Evolutionary conservation across 805 yeast genomes (phyloP), one percentile per base, ranked within the genome.

Genomic region (Candida tammaniensis): DNA sequence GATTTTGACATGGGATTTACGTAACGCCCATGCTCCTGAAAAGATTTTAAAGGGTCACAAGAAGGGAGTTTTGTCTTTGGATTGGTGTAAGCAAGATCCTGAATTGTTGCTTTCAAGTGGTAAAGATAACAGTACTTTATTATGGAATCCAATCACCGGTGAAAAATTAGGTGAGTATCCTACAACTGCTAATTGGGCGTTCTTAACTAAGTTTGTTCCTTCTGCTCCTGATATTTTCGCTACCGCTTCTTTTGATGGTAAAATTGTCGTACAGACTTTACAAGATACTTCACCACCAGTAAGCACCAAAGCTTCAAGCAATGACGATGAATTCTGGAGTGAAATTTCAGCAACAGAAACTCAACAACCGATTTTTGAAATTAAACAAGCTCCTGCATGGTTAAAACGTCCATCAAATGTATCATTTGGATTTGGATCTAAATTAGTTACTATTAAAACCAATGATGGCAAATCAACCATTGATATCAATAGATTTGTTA

Each of bases 1-100:
- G 20, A 79, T 93, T 35, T 64, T 87, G 44, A 70, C 91, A 11
- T 93, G 98, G 98, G 97, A 93, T 65, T 72, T 93, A 54, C 78
- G 97, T 60, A 91, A 93, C 56, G 80, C 96, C 18, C 82, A 84
- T 51, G 86, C 83, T n/a, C 99, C 99, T 7, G 88, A 86, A 54
- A 64, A 63, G 39, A 67, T 83, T 22, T 59, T 89, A 50, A 62
- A 60, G 30, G 96, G 97, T 36, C 98, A 91, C 57, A 74, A 78
- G 31, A 83, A 84, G 60, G 98, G 98, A 24, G 80, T 93, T 13
- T 61, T 91, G 34, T 85, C 96, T 7, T 64, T 93, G 36, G 97
- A 93, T 56, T 93, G 99, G 99, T 87, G 96, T 60, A 59, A 68
- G 29, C 82, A 79, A 48, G 99, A 93, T 57, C 76, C 86, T 31